Conservation (phyloP, 257 asterid genomes). For the Forsythia viridissima region DNA sequence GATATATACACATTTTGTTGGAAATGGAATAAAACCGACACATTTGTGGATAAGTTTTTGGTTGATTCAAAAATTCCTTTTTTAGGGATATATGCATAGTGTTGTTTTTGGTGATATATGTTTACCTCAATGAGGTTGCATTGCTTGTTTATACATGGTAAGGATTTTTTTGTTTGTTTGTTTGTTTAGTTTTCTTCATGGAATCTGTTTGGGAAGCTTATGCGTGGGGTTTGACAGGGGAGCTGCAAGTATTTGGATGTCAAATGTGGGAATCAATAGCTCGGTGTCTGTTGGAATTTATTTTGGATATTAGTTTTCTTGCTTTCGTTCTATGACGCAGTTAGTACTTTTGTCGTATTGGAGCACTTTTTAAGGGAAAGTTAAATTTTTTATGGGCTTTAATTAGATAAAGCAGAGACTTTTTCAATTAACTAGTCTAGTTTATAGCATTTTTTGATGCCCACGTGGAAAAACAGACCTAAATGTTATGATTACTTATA, state of each 20-base stretch:
- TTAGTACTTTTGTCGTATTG: not conserved
- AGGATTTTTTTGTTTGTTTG: not conserved
- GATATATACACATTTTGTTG: not conserved
- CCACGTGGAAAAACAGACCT: not conserved
- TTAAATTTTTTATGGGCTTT: not conserved
- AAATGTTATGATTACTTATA: constrained; percentile 1
- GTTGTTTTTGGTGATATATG: not conserved
- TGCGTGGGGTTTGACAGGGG: constrained; percentile 2
- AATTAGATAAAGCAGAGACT: not conserved
- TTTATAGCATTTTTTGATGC: not conserved
- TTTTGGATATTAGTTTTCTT: not conserved
- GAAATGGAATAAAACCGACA: no score
- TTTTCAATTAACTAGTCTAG: not conserved
- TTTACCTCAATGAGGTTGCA: not conserved
- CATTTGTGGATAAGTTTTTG: not conserved
- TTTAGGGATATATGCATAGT: not conserved
- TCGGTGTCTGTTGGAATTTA: not conserved
- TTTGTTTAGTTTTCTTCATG: not conserved
- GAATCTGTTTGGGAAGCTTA: not conserved
- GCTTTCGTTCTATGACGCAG: not conserved
- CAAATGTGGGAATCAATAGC: not conserved
- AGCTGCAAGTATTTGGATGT: not conserved
- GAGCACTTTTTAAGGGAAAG: not conserved
- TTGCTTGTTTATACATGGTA: not conserved
- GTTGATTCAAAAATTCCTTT: not conserved